Evolutionary conservation across 176 grass and related monocot genomes (phyloP).

Genomic region (Lolium rigidum): DNA sequence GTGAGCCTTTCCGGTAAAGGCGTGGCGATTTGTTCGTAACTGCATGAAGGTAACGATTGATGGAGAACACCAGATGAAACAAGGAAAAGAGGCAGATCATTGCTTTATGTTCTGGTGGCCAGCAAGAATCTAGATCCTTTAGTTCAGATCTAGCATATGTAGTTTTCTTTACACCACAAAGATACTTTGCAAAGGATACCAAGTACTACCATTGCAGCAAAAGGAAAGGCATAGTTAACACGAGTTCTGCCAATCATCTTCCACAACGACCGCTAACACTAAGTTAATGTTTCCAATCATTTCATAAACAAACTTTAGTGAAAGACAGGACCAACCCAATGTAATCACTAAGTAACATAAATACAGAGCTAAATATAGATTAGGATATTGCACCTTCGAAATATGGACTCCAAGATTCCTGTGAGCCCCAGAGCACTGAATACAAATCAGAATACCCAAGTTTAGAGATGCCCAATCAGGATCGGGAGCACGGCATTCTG

Average conservation of each 20-base stretch:
- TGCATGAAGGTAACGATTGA: background rate
- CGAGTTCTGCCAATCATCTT: constrained; percentile 1
- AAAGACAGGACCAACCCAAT: background rate
- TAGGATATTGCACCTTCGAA: constrained; percentile 69
- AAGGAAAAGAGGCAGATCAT: background rate
- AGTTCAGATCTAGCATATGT: background rate
- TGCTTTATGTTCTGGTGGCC: constrained; percentile 9
- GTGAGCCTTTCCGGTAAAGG: background rate
- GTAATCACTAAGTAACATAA: constrained; percentile 2
- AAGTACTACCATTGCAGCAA: background rate
- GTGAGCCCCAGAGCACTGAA: constrained; percentile 95
- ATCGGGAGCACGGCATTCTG: constrained; percentile 82
- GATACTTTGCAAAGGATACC: constrained; percentile 14
- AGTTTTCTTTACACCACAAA: constrained; percentile 19
- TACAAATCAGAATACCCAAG: constrained; percentile 92
- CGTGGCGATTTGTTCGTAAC: background rate
- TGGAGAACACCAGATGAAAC: constrained; percentile 10
- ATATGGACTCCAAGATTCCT: constrained; percentile 98
- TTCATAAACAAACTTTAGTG: background rate
- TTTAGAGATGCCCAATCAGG: constrained; percentile 98
- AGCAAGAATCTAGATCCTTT: background rate
- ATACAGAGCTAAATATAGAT: constrained; percentile 10
- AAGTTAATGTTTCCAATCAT: constrained; percentile 19
- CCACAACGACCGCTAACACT: background rate
- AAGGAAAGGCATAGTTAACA: background rate